These are phyloP conservation scores for Pythium dissimile DNA, from an alignment of 352 stramenopile genomes.

Conservation along the genomic window DNA sequence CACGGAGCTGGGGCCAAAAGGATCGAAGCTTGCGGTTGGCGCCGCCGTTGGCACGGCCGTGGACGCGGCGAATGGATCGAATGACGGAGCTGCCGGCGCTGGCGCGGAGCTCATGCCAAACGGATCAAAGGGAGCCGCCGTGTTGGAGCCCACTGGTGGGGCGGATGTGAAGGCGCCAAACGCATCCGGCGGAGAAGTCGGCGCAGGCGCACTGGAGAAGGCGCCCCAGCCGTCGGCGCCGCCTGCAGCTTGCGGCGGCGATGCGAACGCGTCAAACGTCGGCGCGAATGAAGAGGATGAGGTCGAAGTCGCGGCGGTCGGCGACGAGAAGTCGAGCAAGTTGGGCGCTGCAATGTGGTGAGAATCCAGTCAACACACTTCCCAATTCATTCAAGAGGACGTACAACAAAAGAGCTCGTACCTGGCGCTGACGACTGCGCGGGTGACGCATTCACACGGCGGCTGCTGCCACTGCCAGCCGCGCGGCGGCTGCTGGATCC, in stretches of 20 bases:
- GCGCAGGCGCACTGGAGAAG: slow-evolving; percentile 29
- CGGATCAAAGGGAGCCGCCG: not conserved
- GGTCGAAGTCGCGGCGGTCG: slow-evolving; percentile 17
- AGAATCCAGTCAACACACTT: not conserved
- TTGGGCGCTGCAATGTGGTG: slow-evolving; percentile 28
- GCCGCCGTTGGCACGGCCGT: slow-evolving; percentile 19
- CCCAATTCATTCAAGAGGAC: not conserved
- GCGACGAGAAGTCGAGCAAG: slow-evolving; percentile 54
- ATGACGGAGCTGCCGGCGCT: slow-evolving; percentile 1
- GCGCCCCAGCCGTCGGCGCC: slow-evolving; percentile 24
- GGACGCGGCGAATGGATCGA: slow-evolving; percentile 18
- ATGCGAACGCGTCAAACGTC: slow-evolving; percentile 45
- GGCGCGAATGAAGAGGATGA: slow-evolving; percentile 14
- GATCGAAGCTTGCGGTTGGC: slow-evolving; percentile 25
- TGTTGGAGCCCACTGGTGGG: not conserved
- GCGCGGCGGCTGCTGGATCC: not conserved
- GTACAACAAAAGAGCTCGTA: too few species aligned
- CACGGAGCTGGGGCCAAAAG: slow-evolving; percentile 32
- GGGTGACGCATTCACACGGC: not conserved
- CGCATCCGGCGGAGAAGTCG: slow-evolving; percentile 27
- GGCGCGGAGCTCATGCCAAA: not conserved
- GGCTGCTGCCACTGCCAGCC: not conserved
- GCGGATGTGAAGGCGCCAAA: slow-evolving; percentile 41
- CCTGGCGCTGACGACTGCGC: not conserved
- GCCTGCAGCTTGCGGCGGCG: slow-evolving; percentile 9